These are phyloP conservation scores for Auricularia sp. DNA, from an alignment of 768 basidiomycete genomes.

Conservation along the genomic window DNA sequence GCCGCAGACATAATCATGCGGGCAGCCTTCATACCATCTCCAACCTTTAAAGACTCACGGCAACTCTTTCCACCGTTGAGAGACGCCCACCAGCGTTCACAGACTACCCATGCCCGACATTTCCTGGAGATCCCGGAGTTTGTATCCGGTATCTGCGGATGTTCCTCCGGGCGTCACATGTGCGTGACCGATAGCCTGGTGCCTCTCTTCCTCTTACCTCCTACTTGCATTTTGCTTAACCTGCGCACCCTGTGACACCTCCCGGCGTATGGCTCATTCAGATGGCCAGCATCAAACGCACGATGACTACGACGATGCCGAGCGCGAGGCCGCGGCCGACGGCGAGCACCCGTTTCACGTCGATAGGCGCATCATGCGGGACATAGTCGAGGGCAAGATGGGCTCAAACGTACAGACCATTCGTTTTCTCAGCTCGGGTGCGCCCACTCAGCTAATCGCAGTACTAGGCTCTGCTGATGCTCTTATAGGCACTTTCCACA, in stretches of 20 bases:
- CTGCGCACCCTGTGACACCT: neutral
- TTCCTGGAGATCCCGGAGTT: neutral
- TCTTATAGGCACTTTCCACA: slow-evolving; percentile 72
- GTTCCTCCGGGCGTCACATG: neutral
- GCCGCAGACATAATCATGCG: too few species aligned
- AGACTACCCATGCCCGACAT: neutral
- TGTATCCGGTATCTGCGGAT: neutral
- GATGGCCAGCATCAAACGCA: slow-evolving; percentile 35
- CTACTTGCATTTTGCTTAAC: neutral
- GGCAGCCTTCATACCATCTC: too few species aligned
- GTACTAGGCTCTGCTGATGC: slow-evolving; percentile 9
- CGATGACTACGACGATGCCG: slow-evolving; percentile 59
- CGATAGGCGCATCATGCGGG: slow-evolving; percentile 63
- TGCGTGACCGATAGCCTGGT: neutral
- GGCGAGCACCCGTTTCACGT: slow-evolving; percentile 60
- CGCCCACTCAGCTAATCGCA: slow-evolving; percentile 16
- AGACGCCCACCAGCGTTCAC: too few species aligned
- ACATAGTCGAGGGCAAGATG: slow-evolving; percentile 66
- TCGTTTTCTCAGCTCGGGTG: slow-evolving; percentile 63
- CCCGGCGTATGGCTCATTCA: neutral
- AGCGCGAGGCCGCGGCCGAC: slow-evolving; percentile 50
- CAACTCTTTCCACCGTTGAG: too few species aligned
- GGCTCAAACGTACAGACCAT: slow-evolving; percentile 57
- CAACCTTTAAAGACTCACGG: too few species aligned
- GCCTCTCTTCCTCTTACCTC: neutral